Evolutionary conservation across 106 monocot genomes (phyloP), one percentile per base, ranked within the genome.

Genomic region (Acorus gramineus): DNA sequence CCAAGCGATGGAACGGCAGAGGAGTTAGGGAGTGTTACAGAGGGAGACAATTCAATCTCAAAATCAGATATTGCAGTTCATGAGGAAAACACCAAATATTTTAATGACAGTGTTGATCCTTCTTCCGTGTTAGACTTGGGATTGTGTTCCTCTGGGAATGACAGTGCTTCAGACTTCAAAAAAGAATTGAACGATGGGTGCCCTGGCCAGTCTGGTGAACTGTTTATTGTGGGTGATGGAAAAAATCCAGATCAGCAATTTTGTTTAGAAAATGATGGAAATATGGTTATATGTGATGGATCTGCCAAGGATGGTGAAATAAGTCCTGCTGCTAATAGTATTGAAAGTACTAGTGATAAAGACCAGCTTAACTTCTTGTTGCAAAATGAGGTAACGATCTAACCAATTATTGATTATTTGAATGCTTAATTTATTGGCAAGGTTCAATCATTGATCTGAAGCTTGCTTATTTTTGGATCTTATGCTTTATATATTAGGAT

Each of bases 311-410:
- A 12, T n/a, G 67, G 10, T 59, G 56, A 12, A 0, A 59, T 59
- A 60, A 52, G 13, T 66, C 49, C 42, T 43, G 3, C 43, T 50
- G 76, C 8, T 57, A 56, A 28, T 51, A n/a, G 42, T 52, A 45
- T 13, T 53, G 72, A 61, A 57, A 73, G 65, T 57, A 14, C 42
- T 65, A 44, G 50, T 65, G 77, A 70, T 43, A 86, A 78, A 63
- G 86, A 84, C 49, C 70, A 77, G 49, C 11, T 76, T 47, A 80
- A 82, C 49, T 60, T 64, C 47, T 67, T 60, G 50, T 64, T 90
- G 52, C 73, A 81, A 63, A 79, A 90, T 59, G 82, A 95, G 86
- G 94, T 95, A 82, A 11, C 49, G 52, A 55, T 66, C 71, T 60
- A 49, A 13, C 28, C 28, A 28, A 28, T 28, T 28, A 28, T 28